Base-by-base conservation (phyloP, 2,329 filamentous ascomycete genomes). In the Alternaria rosae region DNA sequence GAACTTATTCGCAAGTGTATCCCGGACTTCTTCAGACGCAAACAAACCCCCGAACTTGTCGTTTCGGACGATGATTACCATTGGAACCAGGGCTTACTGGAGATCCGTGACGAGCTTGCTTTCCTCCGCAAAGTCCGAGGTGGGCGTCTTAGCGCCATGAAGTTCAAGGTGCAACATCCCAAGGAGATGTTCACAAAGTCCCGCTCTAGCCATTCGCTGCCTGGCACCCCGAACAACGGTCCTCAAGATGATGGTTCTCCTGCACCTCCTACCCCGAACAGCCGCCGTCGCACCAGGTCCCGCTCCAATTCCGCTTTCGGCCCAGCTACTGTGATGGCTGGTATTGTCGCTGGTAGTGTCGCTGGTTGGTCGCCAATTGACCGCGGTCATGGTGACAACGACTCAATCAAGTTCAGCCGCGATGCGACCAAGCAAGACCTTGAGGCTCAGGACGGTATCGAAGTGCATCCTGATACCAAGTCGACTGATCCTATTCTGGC, bases 111-210 rank as follows among this genome's bases (percentile, higher is more conserved):
- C 72, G 92, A 95, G 77, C 88, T 96, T 48, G 88, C 89, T 57
- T 95, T 93, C 82, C 85, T 95, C 73, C 91, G 91, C 81, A 89
- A 86, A 69, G 86, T 94, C 80, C 93, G 92, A 81, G 92, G 92
- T 68, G 92, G 92, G 41, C 91, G 92, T 62, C 81, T 96, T 61
- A 94, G 93, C 82, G 90, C 91, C 74, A 83, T 96, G 69, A 92
- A 89, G 79, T 94, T 93, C 77, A 89, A 89, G 61, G 88, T 94
- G 65, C 84, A 89, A 74, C 89, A 94, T 73, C 91, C 92, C 61
- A 89, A 88, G 72, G 89, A 93, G 77, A 87, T 87, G 3, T 86
- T 93, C 70, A 90, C 89, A 80, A 76, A 79, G 52, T 80, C 83
- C 20, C 79, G 90, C 64, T 89, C 87, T 54, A 91, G 88, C 76